A percentile compares a stretch with the other conserved stretches of the same genome.
Conservation (phyloP, 2,329 filamentous ascomycete species). For the Zymoseptoria crescenta region DNA sequence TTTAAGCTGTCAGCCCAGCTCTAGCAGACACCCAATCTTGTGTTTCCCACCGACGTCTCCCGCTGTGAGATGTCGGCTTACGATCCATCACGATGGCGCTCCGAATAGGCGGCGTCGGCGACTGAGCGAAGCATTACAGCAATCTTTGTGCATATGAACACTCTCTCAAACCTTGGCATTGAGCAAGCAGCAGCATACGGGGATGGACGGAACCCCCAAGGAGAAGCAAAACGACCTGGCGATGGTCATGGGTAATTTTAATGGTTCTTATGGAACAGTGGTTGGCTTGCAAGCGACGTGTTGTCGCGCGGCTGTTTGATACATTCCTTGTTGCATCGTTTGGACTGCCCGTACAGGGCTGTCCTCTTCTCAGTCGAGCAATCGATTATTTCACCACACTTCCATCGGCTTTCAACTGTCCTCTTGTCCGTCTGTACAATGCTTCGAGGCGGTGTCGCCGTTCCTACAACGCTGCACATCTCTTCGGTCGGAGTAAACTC, state of each 20-base stretch:
- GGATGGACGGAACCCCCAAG: not conserved
- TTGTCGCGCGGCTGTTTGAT: not conserved
- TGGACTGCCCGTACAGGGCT: not conserved
- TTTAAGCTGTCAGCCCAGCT: constrained; percentile 17
- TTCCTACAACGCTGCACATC: not conserved
- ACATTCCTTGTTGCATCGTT: not conserved
- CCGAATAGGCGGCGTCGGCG: not conserved
- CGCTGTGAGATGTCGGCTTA: not conserved
- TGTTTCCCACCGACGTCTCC: not conserved
- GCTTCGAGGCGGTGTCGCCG: no score
- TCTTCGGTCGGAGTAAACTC: not conserved
- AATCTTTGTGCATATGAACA: constrained; percentile 1
- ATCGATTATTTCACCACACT: not conserved
- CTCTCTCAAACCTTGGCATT: not conserved
- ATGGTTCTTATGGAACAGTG: not conserved
- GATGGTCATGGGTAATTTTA: not conserved
- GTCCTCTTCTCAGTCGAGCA: not conserved
- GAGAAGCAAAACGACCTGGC: not conserved
- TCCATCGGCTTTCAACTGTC: no score
- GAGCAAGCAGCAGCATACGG: not conserved
- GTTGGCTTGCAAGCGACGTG: not conserved
- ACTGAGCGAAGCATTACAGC: not conserved
- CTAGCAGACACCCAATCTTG: not conserved
- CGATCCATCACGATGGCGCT: not conserved
- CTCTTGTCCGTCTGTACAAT: no score